These are phyloP conservation scores for Parietaria judaica DNA, from an alignment of 306 rosid species.

Conservation along the genomic window DNA sequence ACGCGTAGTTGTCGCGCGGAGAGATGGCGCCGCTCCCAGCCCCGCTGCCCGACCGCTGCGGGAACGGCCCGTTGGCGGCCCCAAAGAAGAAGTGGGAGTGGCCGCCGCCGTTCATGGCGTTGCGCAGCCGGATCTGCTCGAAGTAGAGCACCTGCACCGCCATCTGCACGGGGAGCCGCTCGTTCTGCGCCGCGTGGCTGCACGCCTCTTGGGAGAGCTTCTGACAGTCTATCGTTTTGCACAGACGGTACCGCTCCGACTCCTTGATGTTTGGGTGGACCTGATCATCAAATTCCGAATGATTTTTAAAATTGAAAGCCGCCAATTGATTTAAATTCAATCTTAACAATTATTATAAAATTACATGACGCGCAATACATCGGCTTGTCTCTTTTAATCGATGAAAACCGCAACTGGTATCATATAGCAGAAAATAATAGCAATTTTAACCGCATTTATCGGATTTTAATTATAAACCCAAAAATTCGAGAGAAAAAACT, in stretches of 20 bases:
- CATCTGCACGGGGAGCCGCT: constrained; percentile 88
- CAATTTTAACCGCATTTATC: no score
- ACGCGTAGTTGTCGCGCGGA: constrained; percentile 93
- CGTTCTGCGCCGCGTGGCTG: constrained; percentile 97
- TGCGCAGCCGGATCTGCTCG: constrained; percentile 87
- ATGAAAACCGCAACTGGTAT: no score
- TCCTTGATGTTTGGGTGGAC: constrained; percentile 95
- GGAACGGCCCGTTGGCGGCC: constrained; percentile 61
- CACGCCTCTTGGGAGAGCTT: constrained; percentile 93
- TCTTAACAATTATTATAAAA: no score
- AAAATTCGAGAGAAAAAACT: no score
- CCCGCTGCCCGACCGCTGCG: constrained; percentile 92
- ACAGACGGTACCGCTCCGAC: constrained; percentile 67
- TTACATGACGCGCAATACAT: no score
- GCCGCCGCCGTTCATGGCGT: constrained; percentile 79
- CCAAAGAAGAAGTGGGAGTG: constrained; percentile 82
- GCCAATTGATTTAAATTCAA: no score
- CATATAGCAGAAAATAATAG: no score
- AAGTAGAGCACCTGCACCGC: constrained; percentile 95
- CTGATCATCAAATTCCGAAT: constrained; percentile 18
- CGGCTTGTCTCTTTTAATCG: no score
- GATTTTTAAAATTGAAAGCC: no score
- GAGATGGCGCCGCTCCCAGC: constrained; percentile 99
- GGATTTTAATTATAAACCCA: no score
- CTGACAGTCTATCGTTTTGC: constrained; percentile 90